Evolutionary conservation across 352 stramenopile genomes (phyloP).

Genomic region (Globisporangium spiculum): DNA sequence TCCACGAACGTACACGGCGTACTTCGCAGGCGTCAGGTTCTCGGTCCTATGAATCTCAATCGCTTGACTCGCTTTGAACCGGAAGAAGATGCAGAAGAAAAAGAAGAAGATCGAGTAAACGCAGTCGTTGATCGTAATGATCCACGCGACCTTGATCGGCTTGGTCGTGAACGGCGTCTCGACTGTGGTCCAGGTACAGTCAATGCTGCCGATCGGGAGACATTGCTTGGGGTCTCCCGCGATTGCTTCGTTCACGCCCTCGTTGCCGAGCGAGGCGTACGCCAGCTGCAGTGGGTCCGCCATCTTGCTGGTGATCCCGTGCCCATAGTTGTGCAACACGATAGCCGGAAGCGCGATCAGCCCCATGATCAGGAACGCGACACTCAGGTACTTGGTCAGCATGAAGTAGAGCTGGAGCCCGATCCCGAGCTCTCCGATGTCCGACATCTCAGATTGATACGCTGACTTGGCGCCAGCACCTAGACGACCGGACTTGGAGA

Average conservation of each 20-base stretch:
- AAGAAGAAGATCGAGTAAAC: slow-evolving; percentile 70
- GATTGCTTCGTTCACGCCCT: slow-evolving; percentile 68
- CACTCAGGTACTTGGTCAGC: slow-evolving; percentile 70
- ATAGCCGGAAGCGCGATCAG: slow-evolving; percentile 61
- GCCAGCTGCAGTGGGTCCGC: slow-evolving; percentile 70
- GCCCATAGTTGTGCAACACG: slow-evolving; percentile 54
- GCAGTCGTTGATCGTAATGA: slow-evolving; percentile 62
- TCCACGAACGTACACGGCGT: slow-evolving; percentile 71
- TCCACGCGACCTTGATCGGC: slow-evolving; percentile 61
- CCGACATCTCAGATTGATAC: slow-evolving; percentile 15
- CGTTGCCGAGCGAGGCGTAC: slow-evolving; percentile 74
- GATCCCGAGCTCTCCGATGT: slow-evolving; percentile 78
- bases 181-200: slow-evolving; percentile 67
- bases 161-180: slow-evolving; percentile 65
- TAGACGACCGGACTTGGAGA: neutral
- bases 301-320: slow-evolving; percentile 64
- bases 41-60: slow-evolving; percentile 70
- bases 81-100: slow-evolving; percentile 57
- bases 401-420: slow-evolving; percentile 86
- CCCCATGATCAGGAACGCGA: slow-evolving; percentile 73
- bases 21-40: slow-evolving; percentile 82
- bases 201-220: slow-evolving; percentile 46
- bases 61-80: slow-evolving; percentile 31
- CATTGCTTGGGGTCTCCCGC: slow-evolving; percentile 40
- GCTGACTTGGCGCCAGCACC: neutral